Evolutionary conservation across 768 basidiomycete genomes (phyloP), one percentile per base, ranked within the genome.

Genomic region (Plicaturopsis crispa): DNA sequence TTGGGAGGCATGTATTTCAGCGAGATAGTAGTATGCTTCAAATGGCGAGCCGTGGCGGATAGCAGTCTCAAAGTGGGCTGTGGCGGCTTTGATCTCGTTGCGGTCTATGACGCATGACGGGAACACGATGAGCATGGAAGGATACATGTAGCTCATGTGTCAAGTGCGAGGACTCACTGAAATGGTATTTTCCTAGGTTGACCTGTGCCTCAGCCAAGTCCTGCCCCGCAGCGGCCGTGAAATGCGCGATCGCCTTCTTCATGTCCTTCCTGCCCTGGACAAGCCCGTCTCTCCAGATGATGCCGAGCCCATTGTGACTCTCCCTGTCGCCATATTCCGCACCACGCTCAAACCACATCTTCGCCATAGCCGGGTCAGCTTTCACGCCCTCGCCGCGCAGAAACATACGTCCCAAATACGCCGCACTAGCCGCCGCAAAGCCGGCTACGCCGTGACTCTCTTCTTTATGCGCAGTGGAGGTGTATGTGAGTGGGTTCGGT

Each of bases 291-390:
- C 94, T 70, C 64, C 82, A 85, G 42, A 98, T 88, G 50, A 97
- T 84, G 1, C 93, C 96, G 24, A 99, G 65, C 0, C 82, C 85
- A 51, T 96, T 97, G 42, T 83, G 78, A 46, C 81, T 84, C 57
- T 98, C 94, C 41, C 81, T 74, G 50, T 99, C 94, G 18, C 79
- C 81, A 51, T 80, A 73, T 31, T 75, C 73, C 10, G 71, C 76
- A 1, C 88, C 94, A 37, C 96, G 72, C 49, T 91, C 87, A 48
- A 93, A 93, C 96, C 96, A 99, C 66, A 93, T 74, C 64, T 80
- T 89, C 6, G 90, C 93, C 45, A 75, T 58, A 19, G 70, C 66
- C 14, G 74, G 71, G 56, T 97, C 87, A 43, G 70, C 68, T 48
- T 82, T 83, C 17, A 88, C 78, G 5, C 93, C 94, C 55, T 98